Evolutionary conservation across 768 basidiomycete genomes (phyloP).

Genomic region (Tulasnella sp.): DNA sequence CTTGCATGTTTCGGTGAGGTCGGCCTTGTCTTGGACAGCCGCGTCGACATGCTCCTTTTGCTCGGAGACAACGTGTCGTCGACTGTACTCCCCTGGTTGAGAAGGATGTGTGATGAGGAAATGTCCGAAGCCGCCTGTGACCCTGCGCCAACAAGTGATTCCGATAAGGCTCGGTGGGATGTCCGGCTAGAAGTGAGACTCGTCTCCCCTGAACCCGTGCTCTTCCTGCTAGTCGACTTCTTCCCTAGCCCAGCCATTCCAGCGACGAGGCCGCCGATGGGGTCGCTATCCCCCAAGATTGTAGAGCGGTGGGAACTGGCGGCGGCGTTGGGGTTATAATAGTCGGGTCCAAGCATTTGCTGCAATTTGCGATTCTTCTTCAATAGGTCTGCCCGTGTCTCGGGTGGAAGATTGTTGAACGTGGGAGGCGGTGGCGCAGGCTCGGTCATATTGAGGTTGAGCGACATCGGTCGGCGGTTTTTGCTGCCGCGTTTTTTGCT

Average conservation of each 20-base stretch:
- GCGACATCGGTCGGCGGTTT: slow-evolving; percentile 15
- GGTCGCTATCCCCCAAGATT: slow-evolving; percentile 4
- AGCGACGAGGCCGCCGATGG: neutral
- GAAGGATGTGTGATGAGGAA: slow-evolving; percentile 11
- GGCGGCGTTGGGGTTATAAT: neutral
- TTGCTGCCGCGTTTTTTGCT: neutral
- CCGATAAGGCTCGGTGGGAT: slow-evolving; percentile 1
- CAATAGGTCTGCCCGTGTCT: slow-evolving; percentile 68
- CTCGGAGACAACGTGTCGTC: neutral
- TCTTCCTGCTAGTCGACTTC: neutral
- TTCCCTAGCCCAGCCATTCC: slow-evolving; percentile 3
- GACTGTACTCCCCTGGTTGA: slow-evolving; percentile 9
- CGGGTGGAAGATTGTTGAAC: slow-evolving; percentile 60
- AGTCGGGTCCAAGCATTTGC: slow-evolving; percentile 62
- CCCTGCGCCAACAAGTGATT: neutral
- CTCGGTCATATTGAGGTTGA: neutral
- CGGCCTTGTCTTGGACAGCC: neutral
- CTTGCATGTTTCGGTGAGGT: neutral
- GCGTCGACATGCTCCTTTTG: neutral
- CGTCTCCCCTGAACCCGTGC: neutral
- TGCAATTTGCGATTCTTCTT: slow-evolving; percentile 72
- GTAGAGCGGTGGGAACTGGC: neutral
- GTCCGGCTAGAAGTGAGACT: neutral
- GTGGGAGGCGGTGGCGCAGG: slow-evolving; percentile 48
- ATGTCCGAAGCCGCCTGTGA: neutral